Evolutionary conservation across 2,329 filamentous ascomycete genomes (phyloP).

Genomic region (Xylaria sp.): DNA sequence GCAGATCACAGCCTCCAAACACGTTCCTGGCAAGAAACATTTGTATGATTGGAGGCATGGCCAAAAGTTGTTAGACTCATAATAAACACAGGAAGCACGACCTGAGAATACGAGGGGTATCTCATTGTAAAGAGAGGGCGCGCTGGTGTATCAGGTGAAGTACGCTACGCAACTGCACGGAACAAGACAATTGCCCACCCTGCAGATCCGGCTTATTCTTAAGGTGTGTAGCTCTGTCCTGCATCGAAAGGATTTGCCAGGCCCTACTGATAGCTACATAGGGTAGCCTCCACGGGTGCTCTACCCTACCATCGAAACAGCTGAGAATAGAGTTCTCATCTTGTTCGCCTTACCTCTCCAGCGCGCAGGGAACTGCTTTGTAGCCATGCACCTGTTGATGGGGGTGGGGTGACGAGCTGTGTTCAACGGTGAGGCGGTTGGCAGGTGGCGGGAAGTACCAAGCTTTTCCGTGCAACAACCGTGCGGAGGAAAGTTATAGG

Average conservation of each 20-base stretch:
- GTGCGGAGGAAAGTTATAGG: conserved; percentile 27
- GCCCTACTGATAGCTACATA: background rate
- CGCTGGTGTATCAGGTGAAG: conserved; percentile 35
- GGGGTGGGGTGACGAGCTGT: conserved; percentile 1
- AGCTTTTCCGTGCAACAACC: conserved; percentile 16
- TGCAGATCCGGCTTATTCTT: conserved; percentile 32
- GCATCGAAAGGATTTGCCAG: conserved; percentile 22
- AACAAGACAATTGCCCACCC: conserved; percentile 23
- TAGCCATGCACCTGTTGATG: conserved; percentile 12
- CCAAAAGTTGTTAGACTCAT: conserved; percentile 5
- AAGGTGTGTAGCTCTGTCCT: conserved; percentile 5
- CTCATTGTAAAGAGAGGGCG: conserved; percentile 22
- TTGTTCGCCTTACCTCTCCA: conserved; percentile 29
- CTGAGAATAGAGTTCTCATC: conserved; percentile 33
- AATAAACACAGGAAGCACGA: conserved; percentile 1
- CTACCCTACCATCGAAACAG: conserved; percentile 15
- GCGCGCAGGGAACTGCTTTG: conserved; percentile 11
- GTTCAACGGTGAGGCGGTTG: conserved; percentile 28
- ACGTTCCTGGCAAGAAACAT: conserved; percentile 11
- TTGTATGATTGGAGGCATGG: conserved; percentile 15
- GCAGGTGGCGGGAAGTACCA: conserved; percentile 23
- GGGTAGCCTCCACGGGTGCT: conserved; percentile 11
- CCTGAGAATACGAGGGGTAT: conserved; percentile 17
- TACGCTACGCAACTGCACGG: conserved; percentile 25
- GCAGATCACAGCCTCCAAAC: conserved; percentile 25